Conservation (phyloP, 176 grass and related monocot species). For the Avena sativa region DNA sequence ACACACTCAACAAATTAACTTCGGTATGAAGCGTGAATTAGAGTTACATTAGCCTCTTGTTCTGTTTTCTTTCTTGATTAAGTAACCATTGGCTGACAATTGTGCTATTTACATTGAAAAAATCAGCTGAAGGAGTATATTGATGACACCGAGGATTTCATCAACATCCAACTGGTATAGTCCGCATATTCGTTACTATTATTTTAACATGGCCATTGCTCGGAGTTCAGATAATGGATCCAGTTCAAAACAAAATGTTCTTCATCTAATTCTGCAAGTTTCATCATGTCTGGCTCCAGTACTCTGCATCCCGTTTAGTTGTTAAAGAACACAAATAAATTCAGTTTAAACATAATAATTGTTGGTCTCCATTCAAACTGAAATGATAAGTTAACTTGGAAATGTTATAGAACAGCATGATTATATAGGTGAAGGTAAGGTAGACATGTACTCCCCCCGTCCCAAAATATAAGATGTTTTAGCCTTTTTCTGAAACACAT, state of each 20-base stretch:
- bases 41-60: not conserved
- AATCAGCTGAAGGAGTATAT: constrained; percentile 90
- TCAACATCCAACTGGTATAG: constrained; percentile 94
- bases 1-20: constrained; percentile 86
- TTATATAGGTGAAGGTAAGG: too few species aligned
- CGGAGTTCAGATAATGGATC: constrained; percentile 10
- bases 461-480: too few species aligned
- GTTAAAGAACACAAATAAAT: not conserved
- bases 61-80: not conserved
- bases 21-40: constrained; percentile 57
- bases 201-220: not conserved
- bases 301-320: too few species aligned
- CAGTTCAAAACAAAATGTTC: not conserved
- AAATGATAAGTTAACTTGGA: not conserved
- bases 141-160: constrained; percentile 98
- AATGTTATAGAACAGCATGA: not conserved
- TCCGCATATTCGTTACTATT: not conserved
- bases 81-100: constrained; percentile 18
- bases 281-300: too few species aligned
- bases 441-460: too few species aligned
- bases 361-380: constrained; percentile 16
- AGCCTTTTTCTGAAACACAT: too few species aligned
- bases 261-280: not conserved
- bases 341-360: not conserved
- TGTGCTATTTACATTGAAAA: constrained; percentile 3